Evolutionary conservation across 192 early-diverging fungal genomes (phyloP), one percentile per base, ranked within the genome.

Genomic region (Coemansia sp.): DNA sequence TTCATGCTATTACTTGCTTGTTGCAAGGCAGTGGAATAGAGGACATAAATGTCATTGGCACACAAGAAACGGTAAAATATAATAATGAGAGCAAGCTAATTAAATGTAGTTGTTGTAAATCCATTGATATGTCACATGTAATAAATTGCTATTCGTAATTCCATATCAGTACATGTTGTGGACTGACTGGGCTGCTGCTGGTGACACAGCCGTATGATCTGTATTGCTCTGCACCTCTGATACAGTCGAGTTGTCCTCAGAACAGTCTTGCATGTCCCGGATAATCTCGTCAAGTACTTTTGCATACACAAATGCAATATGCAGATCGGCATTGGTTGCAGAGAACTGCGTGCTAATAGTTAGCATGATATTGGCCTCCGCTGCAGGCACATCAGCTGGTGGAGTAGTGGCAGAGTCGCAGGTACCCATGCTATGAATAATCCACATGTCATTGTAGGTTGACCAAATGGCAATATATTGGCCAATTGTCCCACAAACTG

Each of bases 241-340:
- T 19, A 21, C 19, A 49, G 8, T 17, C 19, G 47, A n/a, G 9
- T 49, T 8, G 47, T n/a, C 47, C 47, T 49, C 47, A 8, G 47
- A 23, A 2, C 47, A 9, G 2, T 49, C 9, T 10, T 49, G 47
- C 47, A 49, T 49, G 47, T 8, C 6, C 19, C 6, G 8, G 9
- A 49, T 21, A 8, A 49, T 6, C 6, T 49, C 47, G 19, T 49
- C 47, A 21, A 49, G 47, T n/a, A 49, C 47, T 21, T 49, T 6
- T n/a, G n/a, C 47, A 49, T 49, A 49, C 47, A 49, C 19, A 21
- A 49, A 49, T 9, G 47, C 47, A 49, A 49, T 49, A 21, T 49
- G 47, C 21, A 9, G 47, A 49, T 49, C 47, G 9, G 47, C 21
- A 49, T 49, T 49, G 1, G 47, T 21, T 4, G 6, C 5, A 21